Percentiles rank a stretch among this genome's conserved stretches.
Evolutionary conservation across 495 filamentous ascomycete genomes (phyloP).

Genomic region (Mytilinidion resinicola): DNA sequence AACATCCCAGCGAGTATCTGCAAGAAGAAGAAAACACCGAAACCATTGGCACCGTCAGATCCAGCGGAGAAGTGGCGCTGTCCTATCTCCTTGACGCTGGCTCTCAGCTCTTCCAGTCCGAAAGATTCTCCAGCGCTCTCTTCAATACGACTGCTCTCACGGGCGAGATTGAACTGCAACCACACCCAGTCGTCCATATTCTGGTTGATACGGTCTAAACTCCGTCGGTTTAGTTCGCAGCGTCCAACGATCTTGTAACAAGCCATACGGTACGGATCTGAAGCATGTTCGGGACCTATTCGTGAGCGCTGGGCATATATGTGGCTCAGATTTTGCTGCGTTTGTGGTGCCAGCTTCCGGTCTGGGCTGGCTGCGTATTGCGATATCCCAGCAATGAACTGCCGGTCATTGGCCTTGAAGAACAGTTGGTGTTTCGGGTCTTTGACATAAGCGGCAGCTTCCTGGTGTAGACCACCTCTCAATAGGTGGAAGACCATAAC

Average conservation of each 20-base stretch:
- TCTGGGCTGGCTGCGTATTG: conserved; percentile 66
- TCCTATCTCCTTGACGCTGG: conserved; percentile 80
- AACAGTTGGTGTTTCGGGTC: conserved; percentile 53
- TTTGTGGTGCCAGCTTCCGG: conserved; percentile 62
- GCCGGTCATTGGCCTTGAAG: conserved; percentile 84
- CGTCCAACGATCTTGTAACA: conserved; percentile 97
- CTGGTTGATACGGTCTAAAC: conserved; percentile 70
- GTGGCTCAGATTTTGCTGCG: conserved; percentile 78
- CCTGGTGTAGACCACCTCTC: conserved; percentile 71
- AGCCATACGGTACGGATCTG: conserved; percentile 88
- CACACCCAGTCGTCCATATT: conserved; percentile 94
- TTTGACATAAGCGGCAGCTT: conserved; percentile 80
- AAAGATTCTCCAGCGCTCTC: conserved; percentile 85
- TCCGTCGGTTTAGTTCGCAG: conserved; percentile 76
- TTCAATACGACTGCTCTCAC: conserved; percentile 75
- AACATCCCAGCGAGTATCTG: conserved; percentile 90
- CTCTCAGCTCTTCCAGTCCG: conserved; percentile 77
- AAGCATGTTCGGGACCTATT: conserved; percentile 73
- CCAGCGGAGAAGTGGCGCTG: conserved; percentile 76
- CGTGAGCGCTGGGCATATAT: conserved; percentile 80
- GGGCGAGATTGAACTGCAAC: conserved; percentile 87
- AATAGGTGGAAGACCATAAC: conserved; percentile 90
- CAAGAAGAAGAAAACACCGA: conserved; percentile 86
- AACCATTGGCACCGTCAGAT: conserved; percentile 62
- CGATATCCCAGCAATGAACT: conserved; percentile 82